Conservation (phyloP, 495 filamentous ascomycete genomes). For the Emericellopsis terricola region DNA sequence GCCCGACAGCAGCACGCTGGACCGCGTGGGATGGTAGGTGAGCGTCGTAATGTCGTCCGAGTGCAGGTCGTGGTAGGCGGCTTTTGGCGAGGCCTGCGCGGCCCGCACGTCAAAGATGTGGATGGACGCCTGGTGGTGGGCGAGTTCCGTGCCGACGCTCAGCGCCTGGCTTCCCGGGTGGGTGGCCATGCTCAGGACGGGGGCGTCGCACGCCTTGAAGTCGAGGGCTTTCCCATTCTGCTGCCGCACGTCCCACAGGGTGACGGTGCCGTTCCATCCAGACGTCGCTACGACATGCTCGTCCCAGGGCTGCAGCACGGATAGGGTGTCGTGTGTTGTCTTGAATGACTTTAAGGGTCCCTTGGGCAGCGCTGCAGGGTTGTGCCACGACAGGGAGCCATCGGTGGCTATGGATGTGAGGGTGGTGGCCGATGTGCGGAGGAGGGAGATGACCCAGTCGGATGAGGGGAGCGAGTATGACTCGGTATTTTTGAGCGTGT, state of each 20-base stretch:
- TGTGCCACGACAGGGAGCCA: slow-evolving; percentile 36
- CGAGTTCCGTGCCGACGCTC: slow-evolving; percentile 3
- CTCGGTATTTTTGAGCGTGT: slow-evolving; percentile 16
- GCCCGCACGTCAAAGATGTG: slow-evolving; percentile 39
- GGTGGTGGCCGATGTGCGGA: slow-evolving; percentile 19
- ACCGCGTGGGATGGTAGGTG: slow-evolving; percentile 42
- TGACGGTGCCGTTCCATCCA: slow-evolving; percentile 42
- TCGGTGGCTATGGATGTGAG: slow-evolving; percentile 31
- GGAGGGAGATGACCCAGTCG: slow-evolving; percentile 33
- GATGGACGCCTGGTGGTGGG: slow-evolving; percentile 2
- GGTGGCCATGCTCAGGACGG: slow-evolving; percentile 54
- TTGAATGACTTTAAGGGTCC: slow-evolving; percentile 21
- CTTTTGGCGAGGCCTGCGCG: slow-evolving; percentile 20
- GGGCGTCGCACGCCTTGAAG: slow-evolving; percentile 12
- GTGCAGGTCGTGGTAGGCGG: slow-evolving; percentile 60
- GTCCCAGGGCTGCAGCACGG: slow-evolving; percentile 32
- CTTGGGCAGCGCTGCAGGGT: slow-evolving; percentile 22
- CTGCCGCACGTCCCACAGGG: slow-evolving; percentile 37
- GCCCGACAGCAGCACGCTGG: slow-evolving; percentile 56
- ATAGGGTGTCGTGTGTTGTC: slow-evolving; percentile 34
- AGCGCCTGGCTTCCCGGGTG: slow-evolving; percentile 12
- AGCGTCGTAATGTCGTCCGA: slow-evolving; percentile 85
- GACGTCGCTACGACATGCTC: slow-evolving; percentile 33
- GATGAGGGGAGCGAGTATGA: neutral
- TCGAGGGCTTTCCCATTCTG: slow-evolving; percentile 13